Evolutionary conservation across 139 green algal genomes (phyloP).

Genomic region (Nannochloris sp.): DNA sequence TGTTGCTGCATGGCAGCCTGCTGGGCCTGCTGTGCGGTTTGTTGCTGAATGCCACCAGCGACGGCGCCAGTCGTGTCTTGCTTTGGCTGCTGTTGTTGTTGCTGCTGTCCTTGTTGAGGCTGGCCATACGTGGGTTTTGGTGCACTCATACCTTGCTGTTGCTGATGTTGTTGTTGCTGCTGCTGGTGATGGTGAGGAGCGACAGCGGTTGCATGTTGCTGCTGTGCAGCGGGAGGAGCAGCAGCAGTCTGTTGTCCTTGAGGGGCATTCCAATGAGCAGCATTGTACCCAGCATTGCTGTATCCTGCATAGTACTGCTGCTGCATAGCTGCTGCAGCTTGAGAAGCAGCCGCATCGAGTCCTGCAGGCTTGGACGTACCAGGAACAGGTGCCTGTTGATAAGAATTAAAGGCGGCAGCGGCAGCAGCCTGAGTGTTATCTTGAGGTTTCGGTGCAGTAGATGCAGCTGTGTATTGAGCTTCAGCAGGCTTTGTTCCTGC

Average conservation of each 20-base stretch:
- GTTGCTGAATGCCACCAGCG: too few relatives aligned
- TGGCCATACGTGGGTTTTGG: background rate
- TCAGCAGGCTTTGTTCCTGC: slow-evolving; percentile 5
- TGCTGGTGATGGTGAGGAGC: background rate
- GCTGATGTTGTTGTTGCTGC: slow-evolving; percentile 1
- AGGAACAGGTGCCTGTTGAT: too few relatives aligned
- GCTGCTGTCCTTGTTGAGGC: background rate
- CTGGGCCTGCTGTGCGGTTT: background rate
- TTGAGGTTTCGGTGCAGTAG: background rate
- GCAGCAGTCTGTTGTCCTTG: background rate
- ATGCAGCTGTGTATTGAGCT: background rate
- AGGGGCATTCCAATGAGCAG: background rate
- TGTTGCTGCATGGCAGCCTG: background rate
- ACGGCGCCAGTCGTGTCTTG: slow-evolving; percentile 2
- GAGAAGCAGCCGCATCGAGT: background rate
- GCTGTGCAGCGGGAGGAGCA: background rate
- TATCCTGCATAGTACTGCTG: background rate
- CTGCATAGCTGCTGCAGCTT: background rate
- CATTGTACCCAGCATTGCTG: background rate
- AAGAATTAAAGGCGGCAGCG: background rate
- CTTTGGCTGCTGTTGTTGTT: slow-evolving; percentile 1
- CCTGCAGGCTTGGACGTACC: too few relatives aligned
- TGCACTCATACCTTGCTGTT: background rate
- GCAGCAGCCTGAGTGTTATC: background rate
- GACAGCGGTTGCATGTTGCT: too few relatives aligned